A percentile compares a stretch with the other conserved stretches of the same genome.
Conservation (phyloP, 768 basidiomycete species). For the Daedaleopsis nitida region DNA sequence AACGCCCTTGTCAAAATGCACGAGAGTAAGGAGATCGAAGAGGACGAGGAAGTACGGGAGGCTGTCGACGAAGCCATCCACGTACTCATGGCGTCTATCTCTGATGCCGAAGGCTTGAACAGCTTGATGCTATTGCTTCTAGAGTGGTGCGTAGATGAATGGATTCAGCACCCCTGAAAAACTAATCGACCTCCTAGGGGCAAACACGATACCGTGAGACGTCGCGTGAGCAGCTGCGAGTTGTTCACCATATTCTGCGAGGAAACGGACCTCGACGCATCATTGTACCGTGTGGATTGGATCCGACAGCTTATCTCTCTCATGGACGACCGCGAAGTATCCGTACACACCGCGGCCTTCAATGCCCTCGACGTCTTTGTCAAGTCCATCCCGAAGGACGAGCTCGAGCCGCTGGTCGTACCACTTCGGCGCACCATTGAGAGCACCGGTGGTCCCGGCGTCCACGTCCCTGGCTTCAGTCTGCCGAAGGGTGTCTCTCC, state of each 20-base stretch:
- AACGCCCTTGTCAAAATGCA: constrained; percentile 76
- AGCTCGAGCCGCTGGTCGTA: constrained; percentile 87
- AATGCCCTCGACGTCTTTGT: constrained; percentile 83
- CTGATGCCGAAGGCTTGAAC: constrained; percentile 86
- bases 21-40: constrained; percentile 56
- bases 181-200: constrained; percentile 51
- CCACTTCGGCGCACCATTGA: constrained; percentile 89
- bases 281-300: constrained; percentile 92
- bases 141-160: constrained; percentile 82
- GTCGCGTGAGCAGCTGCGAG: constrained; percentile 78
- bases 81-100: constrained; percentile 76
- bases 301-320: constrained; percentile 83
- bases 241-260: constrained; percentile 85
- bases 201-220: constrained; percentile 67
- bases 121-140: constrained; percentile 86
- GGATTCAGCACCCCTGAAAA: no score
- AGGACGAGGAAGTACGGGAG: constrained; percentile 64
- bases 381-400: constrained; percentile 90
- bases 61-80: constrained; percentile 78
- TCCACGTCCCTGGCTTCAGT: constrained; percentile 82
- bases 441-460: constrained; percentile 75
- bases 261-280: constrained; percentile 76
- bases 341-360: constrained; percentile 84
- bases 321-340: constrained; percentile 74
- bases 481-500: constrained; percentile 82